Evolutionary conservation across 805 yeast genomes (phyloP).

Genomic region (Candida peoriensis): DNA sequence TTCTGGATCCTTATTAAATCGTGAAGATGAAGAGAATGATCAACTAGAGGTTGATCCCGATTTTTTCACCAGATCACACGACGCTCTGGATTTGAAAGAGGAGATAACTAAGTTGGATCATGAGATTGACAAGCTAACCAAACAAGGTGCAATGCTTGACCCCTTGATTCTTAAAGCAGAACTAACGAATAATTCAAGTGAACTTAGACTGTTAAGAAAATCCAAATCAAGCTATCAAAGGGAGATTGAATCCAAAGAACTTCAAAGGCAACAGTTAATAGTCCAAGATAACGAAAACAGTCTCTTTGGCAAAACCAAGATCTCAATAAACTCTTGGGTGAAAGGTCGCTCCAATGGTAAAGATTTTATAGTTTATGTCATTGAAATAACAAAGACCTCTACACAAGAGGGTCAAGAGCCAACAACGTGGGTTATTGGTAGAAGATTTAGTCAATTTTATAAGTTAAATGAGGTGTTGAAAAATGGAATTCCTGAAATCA

Average conservation of each 20-base stretch:
- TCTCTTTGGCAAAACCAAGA: slow-evolving; percentile 59
- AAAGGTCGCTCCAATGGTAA: slow-evolving; percentile 48
- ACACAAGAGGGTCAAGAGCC: slow-evolving; percentile 39
- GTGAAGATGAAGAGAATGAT: slow-evolving; percentile 20
- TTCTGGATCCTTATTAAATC: slow-evolving; percentile 12
- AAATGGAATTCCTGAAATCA: slow-evolving; percentile 44
- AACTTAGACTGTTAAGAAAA: slow-evolving; percentile 60
- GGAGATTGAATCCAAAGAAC: slow-evolving; percentile 70
- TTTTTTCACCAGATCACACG: slow-evolving; percentile 59
- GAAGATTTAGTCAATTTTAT: slow-evolving; percentile 82
- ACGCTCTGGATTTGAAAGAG: slow-evolving; percentile 58
- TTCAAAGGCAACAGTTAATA: slow-evolving; percentile 72
- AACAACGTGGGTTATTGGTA: slow-evolving; percentile 87
- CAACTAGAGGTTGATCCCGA: slow-evolving; percentile 29
- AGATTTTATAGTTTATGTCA: slow-evolving; percentile 65
- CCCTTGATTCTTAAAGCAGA: slow-evolving; percentile 79
- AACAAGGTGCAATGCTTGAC: slow-evolving; percentile 59
- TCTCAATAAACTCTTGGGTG: slow-evolving; percentile 44
- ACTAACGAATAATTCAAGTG: slow-evolving; percentile 68
- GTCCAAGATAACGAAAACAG: slow-evolving; percentile 82
- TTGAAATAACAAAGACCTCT: slow-evolving; percentile 59
- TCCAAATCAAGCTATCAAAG: slow-evolving; percentile 62
- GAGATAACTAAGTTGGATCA: slow-evolving; percentile 55
- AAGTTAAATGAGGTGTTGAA: slow-evolving; percentile 63
- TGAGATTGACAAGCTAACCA: slow-evolving; percentile 53